Evolutionary conservation across 768 basidiomycete genomes (phyloP).

Genomic region (Cubamyces sp.): DNA sequence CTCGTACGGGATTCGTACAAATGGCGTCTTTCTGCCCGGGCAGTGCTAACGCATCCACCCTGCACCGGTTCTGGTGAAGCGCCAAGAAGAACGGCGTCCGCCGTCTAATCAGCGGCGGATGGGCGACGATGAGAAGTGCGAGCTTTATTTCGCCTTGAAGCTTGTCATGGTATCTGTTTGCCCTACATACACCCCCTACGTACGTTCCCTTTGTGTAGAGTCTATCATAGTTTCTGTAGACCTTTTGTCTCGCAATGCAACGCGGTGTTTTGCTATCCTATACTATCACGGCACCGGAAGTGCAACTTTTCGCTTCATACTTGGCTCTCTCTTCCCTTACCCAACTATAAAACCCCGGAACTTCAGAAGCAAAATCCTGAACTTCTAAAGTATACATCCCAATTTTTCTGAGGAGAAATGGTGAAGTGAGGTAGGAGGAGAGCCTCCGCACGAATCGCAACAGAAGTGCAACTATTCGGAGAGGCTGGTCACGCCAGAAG

Average conservation of each 20-base stretch:
- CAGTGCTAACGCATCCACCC: slow-evolving; percentile 62
- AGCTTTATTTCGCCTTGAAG: slow-evolving; percentile 34
- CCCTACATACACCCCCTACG: slow-evolving; percentile 33
- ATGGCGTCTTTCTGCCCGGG: slow-evolving; percentile 80
- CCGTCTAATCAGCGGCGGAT: slow-evolving; percentile 60
- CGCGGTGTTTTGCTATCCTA: neutral
- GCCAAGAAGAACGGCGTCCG: slow-evolving; percentile 58
- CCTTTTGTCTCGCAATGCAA: neutral
- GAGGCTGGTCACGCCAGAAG: too few species aligned
- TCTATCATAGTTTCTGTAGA: neutral
- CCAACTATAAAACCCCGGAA: too few species aligned
- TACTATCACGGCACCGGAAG: too few species aligned
- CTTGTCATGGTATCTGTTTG: slow-evolving; percentile 42
- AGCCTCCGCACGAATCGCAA: too few species aligned
- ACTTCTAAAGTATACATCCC: too few species aligned
- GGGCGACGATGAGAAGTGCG: slow-evolving; percentile 50
- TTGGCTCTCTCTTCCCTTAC: too few species aligned
- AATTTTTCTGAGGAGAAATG: too few species aligned
- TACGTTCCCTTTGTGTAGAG: neutral
- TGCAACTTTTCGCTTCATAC: too few species aligned
- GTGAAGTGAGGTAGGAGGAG: too few species aligned
- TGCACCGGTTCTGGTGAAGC: slow-evolving; percentile 82
- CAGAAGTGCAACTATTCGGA: too few species aligned
- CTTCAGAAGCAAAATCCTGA: too few species aligned
- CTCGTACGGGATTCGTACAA: neutral